Percentiles rank a stretch among this genome's conserved stretches.
Conservation (phyloP, 192 early-diverging fungal genomes). For the Phlyctochytrium planicorne region DNA sequence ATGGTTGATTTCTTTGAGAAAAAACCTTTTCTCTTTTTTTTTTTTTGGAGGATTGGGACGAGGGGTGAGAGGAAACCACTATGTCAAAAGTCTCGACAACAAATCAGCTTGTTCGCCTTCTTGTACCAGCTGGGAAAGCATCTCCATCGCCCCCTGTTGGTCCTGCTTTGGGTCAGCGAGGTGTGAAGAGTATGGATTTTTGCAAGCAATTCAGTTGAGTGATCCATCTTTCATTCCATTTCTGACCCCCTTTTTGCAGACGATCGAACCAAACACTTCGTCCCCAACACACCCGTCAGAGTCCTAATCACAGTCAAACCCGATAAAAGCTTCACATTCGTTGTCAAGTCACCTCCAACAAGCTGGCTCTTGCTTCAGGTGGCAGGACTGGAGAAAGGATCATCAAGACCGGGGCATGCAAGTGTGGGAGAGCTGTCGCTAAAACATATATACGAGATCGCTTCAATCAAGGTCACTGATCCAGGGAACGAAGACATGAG, state of each 20-base stretch:
- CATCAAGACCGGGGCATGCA: constrained; percentile 72
- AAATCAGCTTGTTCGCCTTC: constrained; percentile 41
- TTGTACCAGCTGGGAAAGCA: constrained; percentile 91
- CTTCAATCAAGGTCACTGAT: constrained; percentile 84
- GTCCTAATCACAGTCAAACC: constrained; percentile 83
- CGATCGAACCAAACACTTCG: constrained; percentile 86
- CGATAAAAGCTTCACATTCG: constrained; percentile 90
- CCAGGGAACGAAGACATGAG: constrained; percentile 68
- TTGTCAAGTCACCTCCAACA: constrained; percentile 83
- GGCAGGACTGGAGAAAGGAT: constrained; percentile 85
- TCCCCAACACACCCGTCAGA: constrained; percentile 78
- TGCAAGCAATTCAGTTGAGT: constrained; percentile 84
- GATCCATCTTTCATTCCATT: background rate
- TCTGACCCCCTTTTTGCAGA: no score
- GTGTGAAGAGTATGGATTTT: constrained; percentile 98
- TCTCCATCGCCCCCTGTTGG: constrained; percentile 92
- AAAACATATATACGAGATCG: constrained; percentile 95
- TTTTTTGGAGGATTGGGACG: no score
- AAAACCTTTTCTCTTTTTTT: background rate
- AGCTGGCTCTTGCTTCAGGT: constrained; percentile 84
- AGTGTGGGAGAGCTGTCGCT: constrained; percentile 77
- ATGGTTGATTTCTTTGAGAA: background rate
- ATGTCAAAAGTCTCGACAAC: constrained; percentile 34
- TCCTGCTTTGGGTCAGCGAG: constrained; percentile 92
- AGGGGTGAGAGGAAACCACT: no score